Base-by-base conservation (phyloP, 352 stramenopile species). In the Globisporangium iwayamae region DNA sequence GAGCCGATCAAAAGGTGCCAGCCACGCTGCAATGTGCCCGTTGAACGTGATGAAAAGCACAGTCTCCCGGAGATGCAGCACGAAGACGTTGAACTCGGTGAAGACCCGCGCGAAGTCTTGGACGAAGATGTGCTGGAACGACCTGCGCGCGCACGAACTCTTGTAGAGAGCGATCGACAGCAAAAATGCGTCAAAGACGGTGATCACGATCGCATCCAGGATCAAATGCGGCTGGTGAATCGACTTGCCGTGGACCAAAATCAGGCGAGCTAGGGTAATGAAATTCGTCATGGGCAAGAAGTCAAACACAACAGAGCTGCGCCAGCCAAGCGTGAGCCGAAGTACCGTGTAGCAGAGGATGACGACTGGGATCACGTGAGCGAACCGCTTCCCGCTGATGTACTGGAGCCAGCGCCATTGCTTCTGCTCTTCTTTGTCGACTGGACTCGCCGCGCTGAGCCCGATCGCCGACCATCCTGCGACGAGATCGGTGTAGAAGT, bases 51-150 rank as follows among this genome's bases (percentile, higher is more conserved):
- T 69, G 20, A 66, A 52, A 0, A 74, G 11, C 34, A 81, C 45
- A 3, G 66, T 80, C n/a, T 69, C 54, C 2, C 62, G 69, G 18
- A 81, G 72, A 46, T 79, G 73, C 41, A 79, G 52, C 39, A 83
- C 74, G 30, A 83, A 81, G 32, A 83, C 53, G 36, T 70, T 68
- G 56, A 78, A 81, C 60, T 78, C 75, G 25, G 72, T 79, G 63
- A 79, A 78, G 4, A 72, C 58, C 1, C 70, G 64, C 0, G 73
- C 72, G 61, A 81, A 77, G 54, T 83, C 70, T 16, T 69, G 65
- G 22, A 83, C 58, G 32, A 81, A 83, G 4, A 78, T 63, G 52
- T 70, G 59, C 28, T 56, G 60, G 50, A 79, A 83, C 3, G 73
- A 67, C 25, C 36, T 46, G n/a, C 69, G 63, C 11, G 70, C 68